Evolutionary conservation across 2,329 filamentous ascomycete genomes (phyloP).

Genomic region (Trichoderma koningii): DNA sequence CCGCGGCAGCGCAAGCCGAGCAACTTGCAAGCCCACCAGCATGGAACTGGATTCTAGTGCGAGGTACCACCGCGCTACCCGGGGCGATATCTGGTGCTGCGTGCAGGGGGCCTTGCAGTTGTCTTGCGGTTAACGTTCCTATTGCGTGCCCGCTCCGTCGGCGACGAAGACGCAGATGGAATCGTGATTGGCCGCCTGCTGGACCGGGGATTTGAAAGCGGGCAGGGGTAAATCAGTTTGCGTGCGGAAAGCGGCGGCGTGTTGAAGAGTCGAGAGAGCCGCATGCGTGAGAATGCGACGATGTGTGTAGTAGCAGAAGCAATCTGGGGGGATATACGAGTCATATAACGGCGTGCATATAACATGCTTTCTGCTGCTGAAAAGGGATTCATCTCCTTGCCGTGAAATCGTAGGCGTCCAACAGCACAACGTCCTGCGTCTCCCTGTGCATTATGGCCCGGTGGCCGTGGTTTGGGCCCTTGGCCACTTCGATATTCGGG

Average conservation of each 20-base stretch:
- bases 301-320: too few species aligned
- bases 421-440: too few species aligned
- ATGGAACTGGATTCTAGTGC: background rate
- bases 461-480: too few species aligned
- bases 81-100: background rate
- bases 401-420: too few species aligned
- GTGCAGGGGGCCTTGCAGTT: background rate
- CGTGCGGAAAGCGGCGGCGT: too few species aligned
- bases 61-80: slow-evolving; percentile 6
- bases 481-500: background rate
- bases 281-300: too few species aligned
- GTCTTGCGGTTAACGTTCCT: slow-evolving; percentile 10
- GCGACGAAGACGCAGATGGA: background rate
- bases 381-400: too few species aligned
- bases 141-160: slow-evolving; percentile 22
- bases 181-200: background rate
- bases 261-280: too few species aligned
- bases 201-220: background rate
- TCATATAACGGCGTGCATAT: too few species aligned
- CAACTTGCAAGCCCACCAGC: slow-evolving; percentile 3
- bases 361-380: too few species aligned
- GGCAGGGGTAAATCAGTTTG: background rate
- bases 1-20: slow-evolving; percentile 17
- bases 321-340: too few species aligned
- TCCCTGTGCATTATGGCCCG: too few species aligned